Evolutionary conservation across 495 filamentous ascomycete species (phyloP).

Genomic region (Recurvomyces mirabilis): DNA sequence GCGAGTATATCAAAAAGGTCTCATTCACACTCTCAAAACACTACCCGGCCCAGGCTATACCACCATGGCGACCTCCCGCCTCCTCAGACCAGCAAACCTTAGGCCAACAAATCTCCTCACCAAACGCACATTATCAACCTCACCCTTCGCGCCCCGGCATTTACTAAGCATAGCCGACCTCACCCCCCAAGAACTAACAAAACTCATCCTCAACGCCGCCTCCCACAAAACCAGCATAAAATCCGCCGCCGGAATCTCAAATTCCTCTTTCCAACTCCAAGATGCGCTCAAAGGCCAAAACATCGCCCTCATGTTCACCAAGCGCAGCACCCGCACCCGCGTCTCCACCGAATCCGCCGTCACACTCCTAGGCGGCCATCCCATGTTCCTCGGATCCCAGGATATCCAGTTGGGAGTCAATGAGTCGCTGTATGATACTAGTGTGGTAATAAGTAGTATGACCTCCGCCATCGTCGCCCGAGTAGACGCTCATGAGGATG

Average conservation of each 20-base stretch:
- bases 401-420: slow-evolving; percentile 97
- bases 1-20: too few species aligned
- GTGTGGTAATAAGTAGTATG: slow-evolving; percentile 86
- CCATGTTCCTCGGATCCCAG: slow-evolving; percentile 89
- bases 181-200: slow-evolving; percentile 62
- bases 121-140: too few species aligned
- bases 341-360: slow-evolving; percentile 87
- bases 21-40: not conserved
- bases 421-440: slow-evolving; percentile 81
- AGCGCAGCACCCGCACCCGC: slow-evolving; percentile 82
- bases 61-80: not conserved
- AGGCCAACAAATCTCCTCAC: too few species aligned
- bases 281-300: slow-evolving; percentile 59
- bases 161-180: slow-evolving; percentile 85
- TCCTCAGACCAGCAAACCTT: not conserved
- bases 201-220: slow-evolving; percentile 69
- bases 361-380: slow-evolving; percentile 71
- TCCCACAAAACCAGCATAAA: slow-evolving; percentile 69
- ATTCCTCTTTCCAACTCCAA: too few species aligned
- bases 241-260: slow-evolving; percentile 46
- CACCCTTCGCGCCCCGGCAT: slow-evolving; percentile 43
- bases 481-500: slow-evolving; percentile 71
- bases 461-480: slow-evolving; percentile 80
- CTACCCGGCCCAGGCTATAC: not conserved
- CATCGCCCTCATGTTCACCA: slow-evolving; percentile 91